Evolutionary conservation across 225 moss, liverwort and hornwort species (phyloP).

Genomic region (Physcomitrellopsis africana): DNA sequence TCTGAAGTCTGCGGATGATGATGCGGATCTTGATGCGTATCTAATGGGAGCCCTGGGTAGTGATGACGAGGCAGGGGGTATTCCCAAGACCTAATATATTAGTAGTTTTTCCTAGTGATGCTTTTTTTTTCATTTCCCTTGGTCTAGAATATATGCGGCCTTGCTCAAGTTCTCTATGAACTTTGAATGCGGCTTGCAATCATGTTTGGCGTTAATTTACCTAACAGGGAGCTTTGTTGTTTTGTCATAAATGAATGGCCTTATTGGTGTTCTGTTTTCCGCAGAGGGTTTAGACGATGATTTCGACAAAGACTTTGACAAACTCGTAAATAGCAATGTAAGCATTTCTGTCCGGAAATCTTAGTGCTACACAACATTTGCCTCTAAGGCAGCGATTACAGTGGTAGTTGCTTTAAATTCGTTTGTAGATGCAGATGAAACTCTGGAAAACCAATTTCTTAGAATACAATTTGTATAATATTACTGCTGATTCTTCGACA

Average conservation of each 20-base stretch:
- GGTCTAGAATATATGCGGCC: background rate
- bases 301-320: conserved; percentile 92
- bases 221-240: background rate
- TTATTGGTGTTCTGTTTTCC: conserved; percentile 20
- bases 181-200: background rate
- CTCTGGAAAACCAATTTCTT: background rate
- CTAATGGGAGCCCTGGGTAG: conserved; percentile 83
- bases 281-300: conserved; percentile 85
- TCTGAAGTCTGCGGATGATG: conserved; percentile 56
- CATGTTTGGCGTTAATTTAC: conserved; percentile 5
- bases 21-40: conserved; percentile 87
- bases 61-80: conserved; percentile 82
- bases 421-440: conserved; percentile 5
- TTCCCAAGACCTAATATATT: background rate
- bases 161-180: background rate
- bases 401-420: background rate
- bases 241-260: conserved; percentile 11
- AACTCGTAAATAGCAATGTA: conserved; percentile 82
- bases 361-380: background rate
- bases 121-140: conserved; percentile 3
- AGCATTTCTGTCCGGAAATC: conserved; percentile 36
- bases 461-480: background rate
- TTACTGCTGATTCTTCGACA: conserved; percentile 13
- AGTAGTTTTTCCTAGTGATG: background rate
- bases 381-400: background rate